Base-by-base conservation (phyloP, 208 protist genomes). In the Angomonas deanei region DNA sequence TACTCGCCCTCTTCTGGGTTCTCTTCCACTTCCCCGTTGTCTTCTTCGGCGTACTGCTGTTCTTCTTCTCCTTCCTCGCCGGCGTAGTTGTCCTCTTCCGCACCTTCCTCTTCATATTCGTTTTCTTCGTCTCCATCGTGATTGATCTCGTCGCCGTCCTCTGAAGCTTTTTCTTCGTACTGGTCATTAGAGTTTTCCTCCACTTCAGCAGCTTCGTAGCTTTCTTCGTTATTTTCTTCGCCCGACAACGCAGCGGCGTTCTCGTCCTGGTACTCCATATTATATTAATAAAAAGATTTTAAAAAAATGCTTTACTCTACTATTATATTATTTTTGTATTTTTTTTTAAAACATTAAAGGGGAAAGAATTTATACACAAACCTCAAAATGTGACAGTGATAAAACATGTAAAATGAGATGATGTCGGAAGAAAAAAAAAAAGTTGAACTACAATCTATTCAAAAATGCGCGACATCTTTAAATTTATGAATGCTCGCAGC, bases 311-410 rank as follows among this genome's bases (percentile, higher is more conserved):
- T n/a, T n/a, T 28, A 24, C 52, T 36, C n/a, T 58, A 24, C 42
- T 33, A 53, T 17, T 33, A 34, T 48, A 24, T 4, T 33, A 28
- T 48, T 69, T 74, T 50, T 8, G 21, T 24, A 58, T 64, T 52
- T 54, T 53, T 52, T 36, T 63, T 72, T 62, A 33, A 47, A 39
- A 48, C 4, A 49, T 23, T n/a, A 68, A 31, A 62, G n/a, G 17
- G 13, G 17, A 28, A 58, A 58, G 31, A 58, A 28, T 36, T 13
- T 28, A 53, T 8, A 53, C 19, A 53, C n/a, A 53, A 6, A 53
- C n/a, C n/a, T n/a, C n/a, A n/a, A n/a, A n/a, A n/a, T n/a, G n/a
- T n/a, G n/a, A n/a, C n/a, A n/a, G n/a, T n/a, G n/a, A n/a, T n/a
- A n/a, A n/a, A n/a, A n/a, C n/a, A n/a, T n/a, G n/a, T n/a, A 53